Evolutionary conservation across 148 eudicot species (phyloP), one percentile per base, ranked within the genome.

Genomic region (Dianthus caryophyllus): DNA sequence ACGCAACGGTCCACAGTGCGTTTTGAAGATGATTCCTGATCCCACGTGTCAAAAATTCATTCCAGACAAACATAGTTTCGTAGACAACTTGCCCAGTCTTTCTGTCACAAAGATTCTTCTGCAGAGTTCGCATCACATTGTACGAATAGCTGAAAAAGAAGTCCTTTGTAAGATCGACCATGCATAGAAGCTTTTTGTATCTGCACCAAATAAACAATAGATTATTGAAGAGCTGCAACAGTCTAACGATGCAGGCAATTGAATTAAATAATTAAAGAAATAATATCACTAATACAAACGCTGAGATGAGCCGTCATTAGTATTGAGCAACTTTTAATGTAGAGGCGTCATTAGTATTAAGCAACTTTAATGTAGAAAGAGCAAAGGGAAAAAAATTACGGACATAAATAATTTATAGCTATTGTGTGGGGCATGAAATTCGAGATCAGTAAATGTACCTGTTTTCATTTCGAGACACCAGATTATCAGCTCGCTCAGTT

Each of bases 111-210:
- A 82, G 72, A 55, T 90, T 90, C 79, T 79, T 93, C 72, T 93
- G 98, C 53, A 93, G 77, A 64, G 92, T 88, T 27, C 82, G 86
- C 98, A 93, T 93, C 46, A 93, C 95, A 80, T 83, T 80, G 80
- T 93, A 93, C 13, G 98, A 90, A 73, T 93, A 90, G 73, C 98
- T 93, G 58, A 83, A 93, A 78, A 84, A 93, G 84, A 93, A 93
- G 73, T 93, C 96, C 86, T 88, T 93, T 14, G 98, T 93, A 76
- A 93, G 96, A 86, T 93, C 98, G 73, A 93, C 96, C 84, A 75
- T 84, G 87, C 87, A 76, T 44, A 93, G 76, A 75, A 93, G 97
- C 88, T 80, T 93, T 84, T 83, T 93, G 79, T 90, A 93, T 76
- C 98, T 93, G 50, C 50, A 47, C 3, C 50, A 14, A 47, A 47